Conservation (phyloP, 371 early-diverging fungal genomes). For the Zychaea mexicana region DNA sequence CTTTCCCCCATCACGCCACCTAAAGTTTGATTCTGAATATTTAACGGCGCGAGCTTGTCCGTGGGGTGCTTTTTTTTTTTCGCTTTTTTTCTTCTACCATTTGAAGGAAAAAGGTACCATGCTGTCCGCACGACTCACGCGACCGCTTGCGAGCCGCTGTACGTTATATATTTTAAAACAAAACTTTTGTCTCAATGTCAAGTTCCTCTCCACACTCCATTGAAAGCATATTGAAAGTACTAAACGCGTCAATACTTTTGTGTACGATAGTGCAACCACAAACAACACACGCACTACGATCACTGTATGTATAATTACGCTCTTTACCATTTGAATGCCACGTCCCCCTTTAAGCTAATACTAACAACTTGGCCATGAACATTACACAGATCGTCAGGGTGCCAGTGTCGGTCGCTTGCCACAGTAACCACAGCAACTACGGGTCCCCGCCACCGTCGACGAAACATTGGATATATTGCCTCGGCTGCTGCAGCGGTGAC, state of each 20-base stretch:
- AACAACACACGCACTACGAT: background rate
- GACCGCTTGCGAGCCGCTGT: background rate
- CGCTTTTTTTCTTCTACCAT: background rate
- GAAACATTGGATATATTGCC: background rate
- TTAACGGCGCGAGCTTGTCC: too few relatives aligned
- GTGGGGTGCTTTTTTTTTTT: background rate
- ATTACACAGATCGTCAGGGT: background rate
- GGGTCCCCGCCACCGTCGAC: conserved; percentile 2
- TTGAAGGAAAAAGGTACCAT: background rate
- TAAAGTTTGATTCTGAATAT: background rate
- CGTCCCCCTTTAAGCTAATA: background rate
- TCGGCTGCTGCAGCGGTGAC: conserved; percentile 10
- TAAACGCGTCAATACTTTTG: background rate
- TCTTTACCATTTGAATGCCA: background rate
- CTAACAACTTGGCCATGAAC: too few relatives aligned
- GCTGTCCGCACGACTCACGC: background rate
- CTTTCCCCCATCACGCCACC: background rate
- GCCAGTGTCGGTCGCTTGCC: conserved; percentile 8
- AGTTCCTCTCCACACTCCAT: too few relatives aligned
- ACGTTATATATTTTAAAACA: background rate
- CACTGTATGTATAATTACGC: background rate
- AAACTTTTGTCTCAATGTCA: too few relatives aligned
- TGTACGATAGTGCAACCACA: background rate
- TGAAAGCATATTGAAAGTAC: too few relatives aligned
- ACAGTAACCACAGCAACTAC: conserved; percentile 1